Percentiles rank a stretch among this genome's conserved stretches.
Conservation (phyloP, 345 rosid species). For the Corchorus olitorius region DNA sequence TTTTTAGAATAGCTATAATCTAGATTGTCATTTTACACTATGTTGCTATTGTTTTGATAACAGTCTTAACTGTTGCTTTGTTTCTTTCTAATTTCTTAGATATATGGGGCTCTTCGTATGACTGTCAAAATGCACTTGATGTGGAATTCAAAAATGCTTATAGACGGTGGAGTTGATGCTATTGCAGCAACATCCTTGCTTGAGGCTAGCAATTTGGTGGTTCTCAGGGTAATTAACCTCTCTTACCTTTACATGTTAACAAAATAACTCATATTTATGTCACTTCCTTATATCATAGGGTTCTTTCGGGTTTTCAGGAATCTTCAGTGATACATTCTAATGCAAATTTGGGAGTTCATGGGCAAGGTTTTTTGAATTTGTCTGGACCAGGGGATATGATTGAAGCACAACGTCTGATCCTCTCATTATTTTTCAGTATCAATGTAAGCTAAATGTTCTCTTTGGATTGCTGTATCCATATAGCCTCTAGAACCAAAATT, state of each 20-base stretch:
- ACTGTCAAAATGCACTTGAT: conserved; percentile 66
- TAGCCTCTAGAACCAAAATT: neutral
- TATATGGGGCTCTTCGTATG: conserved; percentile 77
- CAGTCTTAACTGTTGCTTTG: conserved; percentile 11
- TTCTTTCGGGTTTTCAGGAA: conserved; percentile 38
- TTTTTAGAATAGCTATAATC: conserved; percentile 11
- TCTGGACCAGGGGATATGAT: conserved; percentile 67
- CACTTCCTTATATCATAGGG: conserved; percentile 3
- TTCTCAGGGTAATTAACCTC: conserved; percentile 55
- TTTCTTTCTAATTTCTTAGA: conserved; percentile 37
- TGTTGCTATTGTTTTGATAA: conserved; percentile 17
- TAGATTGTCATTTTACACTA: neutral
- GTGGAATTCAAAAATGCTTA: conserved; percentile 77
- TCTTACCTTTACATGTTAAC: neutral
- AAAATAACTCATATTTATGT: conserved; percentile 11
- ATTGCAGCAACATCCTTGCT: conserved; percentile 58
- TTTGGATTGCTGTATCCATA: conserved; percentile 4
- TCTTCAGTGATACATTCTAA: conserved; percentile 71
- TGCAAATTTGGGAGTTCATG: conserved; percentile 75
- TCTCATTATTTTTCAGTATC: conserved; percentile 60
- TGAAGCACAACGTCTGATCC: conserved; percentile 63
- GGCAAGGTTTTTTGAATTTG: conserved; percentile 69
- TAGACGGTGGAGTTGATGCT: conserved; percentile 61
- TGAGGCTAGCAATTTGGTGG: conserved; percentile 71
- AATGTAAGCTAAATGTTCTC: conserved; percentile 47